Evolutionary conservation across 2,329 filamentous ascomycete genomes (phyloP).

Genomic region (Fusarium keratoplasticum): DNA sequence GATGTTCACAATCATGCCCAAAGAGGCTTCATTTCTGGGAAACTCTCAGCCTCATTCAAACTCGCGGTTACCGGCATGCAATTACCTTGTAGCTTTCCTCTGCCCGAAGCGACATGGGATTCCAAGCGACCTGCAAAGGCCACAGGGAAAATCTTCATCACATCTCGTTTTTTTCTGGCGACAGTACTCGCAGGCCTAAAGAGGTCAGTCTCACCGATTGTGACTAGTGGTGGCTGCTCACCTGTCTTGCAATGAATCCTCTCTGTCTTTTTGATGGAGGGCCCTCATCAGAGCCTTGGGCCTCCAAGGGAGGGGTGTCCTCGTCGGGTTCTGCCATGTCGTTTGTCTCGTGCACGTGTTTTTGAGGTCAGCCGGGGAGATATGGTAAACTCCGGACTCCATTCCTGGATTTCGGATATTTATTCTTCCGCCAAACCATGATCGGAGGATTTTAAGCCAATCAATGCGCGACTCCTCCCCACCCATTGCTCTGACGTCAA

Average conservation of each 20-base stretch:
- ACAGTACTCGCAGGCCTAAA: conserved; percentile 36
- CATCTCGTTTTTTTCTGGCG: conserved; percentile 35
- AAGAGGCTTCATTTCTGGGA: conserved; percentile 24
- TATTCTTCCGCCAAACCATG: not conserved
- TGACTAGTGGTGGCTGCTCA: not conserved
- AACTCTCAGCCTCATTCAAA: not conserved
- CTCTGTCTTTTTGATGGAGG: conserved; percentile 25
- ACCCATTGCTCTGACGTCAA: no score
- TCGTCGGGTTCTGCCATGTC: conserved; percentile 31
- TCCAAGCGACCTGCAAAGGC: conserved; percentile 21
- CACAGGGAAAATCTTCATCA: conserved; percentile 35
- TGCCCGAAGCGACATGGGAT: conserved; percentile 24
- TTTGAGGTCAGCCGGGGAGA: conserved; percentile 18
- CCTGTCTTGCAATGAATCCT: conserved; percentile 34
- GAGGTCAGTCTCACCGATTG: not conserved
- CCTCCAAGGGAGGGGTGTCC: conserved; percentile 6
- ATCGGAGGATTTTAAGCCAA: not conserved
- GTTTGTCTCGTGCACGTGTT: not conserved
- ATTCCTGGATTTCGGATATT: not conserved
- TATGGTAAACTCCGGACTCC: conserved; percentile 21
- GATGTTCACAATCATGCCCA: conserved; percentile 36
- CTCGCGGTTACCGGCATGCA: rapidly evolving
- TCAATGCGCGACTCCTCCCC: not conserved
- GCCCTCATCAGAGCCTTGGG: conserved; percentile 17
- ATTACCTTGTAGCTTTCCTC: conserved; percentile 28